Evolutionary conservation across 768 basidiomycete species (phyloP).

Genomic region (Boletus reticuloceps): DNA sequence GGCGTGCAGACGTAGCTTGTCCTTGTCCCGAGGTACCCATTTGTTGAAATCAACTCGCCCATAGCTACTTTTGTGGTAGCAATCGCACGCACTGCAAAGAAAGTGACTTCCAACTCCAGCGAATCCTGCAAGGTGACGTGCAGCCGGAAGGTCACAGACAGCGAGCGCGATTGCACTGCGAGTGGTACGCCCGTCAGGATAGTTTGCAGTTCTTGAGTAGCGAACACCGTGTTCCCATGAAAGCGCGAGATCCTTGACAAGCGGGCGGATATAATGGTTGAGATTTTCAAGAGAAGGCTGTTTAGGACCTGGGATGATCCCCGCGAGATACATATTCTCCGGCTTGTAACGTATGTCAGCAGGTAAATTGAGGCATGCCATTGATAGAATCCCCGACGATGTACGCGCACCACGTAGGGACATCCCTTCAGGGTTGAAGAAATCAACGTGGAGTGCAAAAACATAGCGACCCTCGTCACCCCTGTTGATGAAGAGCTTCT

Average conservation of each 20-base stretch:
- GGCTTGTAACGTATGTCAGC: constrained; percentile 31
- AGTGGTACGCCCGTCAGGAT: constrained; percentile 1
- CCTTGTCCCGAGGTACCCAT: constrained; percentile 9
- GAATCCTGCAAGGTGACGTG: constrained; percentile 24
- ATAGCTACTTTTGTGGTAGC: constrained; percentile 12
- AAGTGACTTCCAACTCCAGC: constrained; percentile 21
- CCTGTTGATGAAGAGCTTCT: constrained; percentile 6
- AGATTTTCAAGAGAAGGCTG: no score
- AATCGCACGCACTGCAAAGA: constrained; percentile 31
- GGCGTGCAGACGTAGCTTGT: no score
- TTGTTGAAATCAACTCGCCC: constrained; percentile 6
- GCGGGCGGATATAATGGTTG: no score
- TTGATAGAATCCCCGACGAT: constrained; percentile 19
- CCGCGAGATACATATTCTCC: constrained; percentile 40
- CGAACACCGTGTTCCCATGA: constrained; percentile 32
- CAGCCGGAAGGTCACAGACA: constrained; percentile 38
- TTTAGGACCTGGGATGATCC: constrained; percentile 28
- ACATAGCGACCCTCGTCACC: constrained; percentile 25
- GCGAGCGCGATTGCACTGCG: constrained; percentile 25
- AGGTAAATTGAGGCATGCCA: constrained; percentile 33
- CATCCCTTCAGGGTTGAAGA: constrained; percentile 11
- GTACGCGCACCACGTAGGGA: constrained; percentile 22
- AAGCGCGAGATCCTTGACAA: constrained; percentile 29
- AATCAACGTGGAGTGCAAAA: constrained; percentile 33
- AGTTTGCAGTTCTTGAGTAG: constrained; percentile 15